Percentiles rank a stretch among this genome's conserved stretches.
These are phyloP conservation scores for Naematelia aurantialba DNA, from an alignment of 768 basidiomycete genomes.

Conservation along the genomic window DNA sequence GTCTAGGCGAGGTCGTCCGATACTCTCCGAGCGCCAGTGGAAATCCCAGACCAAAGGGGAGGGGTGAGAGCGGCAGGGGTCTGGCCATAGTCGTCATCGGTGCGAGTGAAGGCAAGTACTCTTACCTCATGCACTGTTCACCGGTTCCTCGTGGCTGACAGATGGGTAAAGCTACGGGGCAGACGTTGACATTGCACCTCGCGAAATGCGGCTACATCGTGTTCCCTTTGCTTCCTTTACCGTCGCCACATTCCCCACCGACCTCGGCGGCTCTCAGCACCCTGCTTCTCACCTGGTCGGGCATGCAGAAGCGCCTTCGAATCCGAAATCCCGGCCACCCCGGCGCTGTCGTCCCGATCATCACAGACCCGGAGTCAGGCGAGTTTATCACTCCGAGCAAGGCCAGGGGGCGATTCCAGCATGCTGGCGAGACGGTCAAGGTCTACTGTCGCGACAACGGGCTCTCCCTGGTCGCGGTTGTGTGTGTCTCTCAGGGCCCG, in stretches of 20 bases:
- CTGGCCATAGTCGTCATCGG: conserved; percentile 36
- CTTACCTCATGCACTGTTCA: not conserved
- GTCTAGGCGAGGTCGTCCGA: conserved; percentile 11
- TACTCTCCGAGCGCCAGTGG: not conserved
- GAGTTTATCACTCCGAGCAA: not conserved
- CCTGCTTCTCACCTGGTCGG: conserved; percentile 33
- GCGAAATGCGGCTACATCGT: conserved; percentile 41
- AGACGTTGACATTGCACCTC: conserved; percentile 31
- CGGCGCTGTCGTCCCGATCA: conserved; percentile 35
- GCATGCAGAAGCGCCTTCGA: conserved; percentile 31
- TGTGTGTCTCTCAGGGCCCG: conserved; percentile 18
- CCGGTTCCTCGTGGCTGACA: not conserved
- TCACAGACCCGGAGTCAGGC: conserved; percentile 25
- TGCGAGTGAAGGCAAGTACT: conserved; percentile 30
- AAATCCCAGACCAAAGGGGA: not conserved
- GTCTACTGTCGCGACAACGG: conserved; percentile 34
- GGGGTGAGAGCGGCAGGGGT: conserved; percentile 25
- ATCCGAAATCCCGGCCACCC: conserved; percentile 24
- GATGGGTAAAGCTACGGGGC: conserved; percentile 23
- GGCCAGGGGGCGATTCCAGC: conserved; percentile 19
- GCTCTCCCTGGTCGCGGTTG: conserved; percentile 25
- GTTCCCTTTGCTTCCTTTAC: conserved; percentile 37
- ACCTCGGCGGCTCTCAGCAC: conserved; percentile 30
- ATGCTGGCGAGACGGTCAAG: conserved; percentile 39
- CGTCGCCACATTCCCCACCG: conserved; percentile 26